Percentiles rank a stretch among this genome's conserved stretches.
Evolutionary conservation across 495 filamentous ascomycete species (phyloP).

Genomic region (Tuber indicum): DNA sequence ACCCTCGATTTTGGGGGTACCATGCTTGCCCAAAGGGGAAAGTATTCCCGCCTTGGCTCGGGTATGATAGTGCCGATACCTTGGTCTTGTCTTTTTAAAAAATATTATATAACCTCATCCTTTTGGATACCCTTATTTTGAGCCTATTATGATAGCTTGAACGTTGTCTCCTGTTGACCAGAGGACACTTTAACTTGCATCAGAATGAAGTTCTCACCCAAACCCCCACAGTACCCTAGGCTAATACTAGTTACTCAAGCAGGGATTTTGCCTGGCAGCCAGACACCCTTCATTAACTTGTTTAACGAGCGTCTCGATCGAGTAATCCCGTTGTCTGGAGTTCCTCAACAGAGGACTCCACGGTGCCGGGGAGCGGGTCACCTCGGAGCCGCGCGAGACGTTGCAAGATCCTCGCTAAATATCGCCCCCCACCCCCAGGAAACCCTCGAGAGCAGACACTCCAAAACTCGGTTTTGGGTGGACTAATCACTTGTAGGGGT

Average conservation of each 20-base stretch:
- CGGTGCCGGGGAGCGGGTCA: background rate
- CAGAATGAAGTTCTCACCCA: too few relatives aligned
- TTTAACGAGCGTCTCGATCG: background rate
- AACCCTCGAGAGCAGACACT: background rate
- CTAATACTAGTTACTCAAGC: background rate
- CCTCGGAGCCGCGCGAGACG: background rate
- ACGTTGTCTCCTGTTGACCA: too few relatives aligned
- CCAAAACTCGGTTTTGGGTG: background rate
- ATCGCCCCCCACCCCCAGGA: background rate
- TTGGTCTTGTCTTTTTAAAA: too few relatives aligned
- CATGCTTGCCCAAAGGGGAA: too few relatives aligned
- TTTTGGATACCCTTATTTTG: too few relatives aligned
- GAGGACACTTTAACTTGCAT: too few relatives aligned
- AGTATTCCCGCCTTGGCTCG: too few relatives aligned
- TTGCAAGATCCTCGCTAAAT: background rate
- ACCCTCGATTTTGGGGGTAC: background rate
- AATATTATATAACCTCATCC: too few relatives aligned
- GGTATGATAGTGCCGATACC: too few relatives aligned
- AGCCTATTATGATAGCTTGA: too few relatives aligned
- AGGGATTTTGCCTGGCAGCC: background rate
- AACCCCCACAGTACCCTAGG: too few relatives aligned
- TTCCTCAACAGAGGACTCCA: background rate
- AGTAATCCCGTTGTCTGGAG: too few relatives aligned
- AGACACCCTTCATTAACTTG: background rate
- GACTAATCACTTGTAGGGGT: background rate